phyloP scores from a whole-genome alignment of 495 filamentous ascomycete species.

The Penicillium daleae region DNA sequence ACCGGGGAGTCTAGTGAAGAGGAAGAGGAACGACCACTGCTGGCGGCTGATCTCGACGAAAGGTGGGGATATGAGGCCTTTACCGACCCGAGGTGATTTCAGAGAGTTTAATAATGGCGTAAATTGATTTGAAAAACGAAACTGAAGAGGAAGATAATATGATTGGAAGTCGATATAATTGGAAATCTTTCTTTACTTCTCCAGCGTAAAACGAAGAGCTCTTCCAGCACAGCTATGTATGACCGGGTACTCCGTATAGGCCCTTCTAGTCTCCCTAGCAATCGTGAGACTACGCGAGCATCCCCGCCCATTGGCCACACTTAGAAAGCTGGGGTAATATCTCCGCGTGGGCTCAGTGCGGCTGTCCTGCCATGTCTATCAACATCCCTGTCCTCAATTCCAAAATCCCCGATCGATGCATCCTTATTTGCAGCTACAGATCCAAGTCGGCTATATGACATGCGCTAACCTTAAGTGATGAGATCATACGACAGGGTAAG shows the following conservation, averaged over 20 bases:
- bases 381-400: too few species aligned
- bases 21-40: not conserved
- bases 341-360: conserved; percentile 3
- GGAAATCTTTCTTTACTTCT: not conserved
- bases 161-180: too few species aligned
- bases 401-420: not conserved
- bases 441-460: conserved; percentile 1
- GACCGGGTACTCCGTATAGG: not conserved
- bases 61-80: not conserved
- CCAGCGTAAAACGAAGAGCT: too few species aligned
- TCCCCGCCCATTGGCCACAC: not conserved
- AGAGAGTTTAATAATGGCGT: not conserved
- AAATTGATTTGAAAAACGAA: too few species aligned
- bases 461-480: not conserved
- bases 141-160: too few species aligned
- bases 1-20: not conserved
- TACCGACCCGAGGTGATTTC: not conserved
- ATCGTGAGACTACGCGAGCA: not conserved
- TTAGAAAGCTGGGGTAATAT: not conserved
- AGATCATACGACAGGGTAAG: not conserved
- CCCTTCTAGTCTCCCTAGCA: not conserved
- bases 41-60: not conserved
- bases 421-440: not conserved
- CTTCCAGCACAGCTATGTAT: not conserved
- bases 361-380: not conserved